Base-by-base conservation (phyloP, 768 basidiomycete species). In the Mycena epipterygia region DNA sequence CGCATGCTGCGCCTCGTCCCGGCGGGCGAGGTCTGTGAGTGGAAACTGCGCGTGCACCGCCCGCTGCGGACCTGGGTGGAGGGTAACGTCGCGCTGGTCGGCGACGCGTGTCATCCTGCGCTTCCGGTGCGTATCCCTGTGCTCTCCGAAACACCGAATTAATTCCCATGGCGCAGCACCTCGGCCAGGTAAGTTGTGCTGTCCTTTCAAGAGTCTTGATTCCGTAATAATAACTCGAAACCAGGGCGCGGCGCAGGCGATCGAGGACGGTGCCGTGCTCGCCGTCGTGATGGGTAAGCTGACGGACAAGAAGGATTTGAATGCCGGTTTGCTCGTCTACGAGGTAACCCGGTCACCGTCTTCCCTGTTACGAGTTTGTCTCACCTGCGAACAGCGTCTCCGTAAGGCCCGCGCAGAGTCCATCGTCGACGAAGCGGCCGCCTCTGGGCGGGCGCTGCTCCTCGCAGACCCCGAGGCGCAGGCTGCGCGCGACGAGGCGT, bases 241-340 rank as follows among this genome's bases (percentile, higher is more conserved):
- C 60, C 23, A 83, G 70, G 84, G 84, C 9, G 84, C 83, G 5
- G 80, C 84, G 1, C 81, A 84, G 57, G 84, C 83, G 0, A 78
- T 84, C 29, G 84, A 86, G 63, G 84, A 86, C 65, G 83, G 76
- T 3, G 80, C 80, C 0, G 79, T 81, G 1, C 70, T 85, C 16
- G 81, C 79, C 0, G 75, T 79, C 16, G 73, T 77, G 5, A 71
- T 85, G 14, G 64, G 71, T 21, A 75, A 69, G 29, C 5, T 75
- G 25, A 60, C 33, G 1, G 35, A 29, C 12, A 16, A 29, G 6
- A n/a, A 58, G 0, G 70, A 72, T 29, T 59, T 76, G 13, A 49
- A 71, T 44, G 42, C 65, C 37, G 51, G 64, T n/a, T 58, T 77
- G 21, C 72, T 29, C 19, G 69, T 76, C 25, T 77, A 77, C 61